Conservation (phyloP, 805 yeast species). For the Wickerhamiella domercqiae region DNA sequence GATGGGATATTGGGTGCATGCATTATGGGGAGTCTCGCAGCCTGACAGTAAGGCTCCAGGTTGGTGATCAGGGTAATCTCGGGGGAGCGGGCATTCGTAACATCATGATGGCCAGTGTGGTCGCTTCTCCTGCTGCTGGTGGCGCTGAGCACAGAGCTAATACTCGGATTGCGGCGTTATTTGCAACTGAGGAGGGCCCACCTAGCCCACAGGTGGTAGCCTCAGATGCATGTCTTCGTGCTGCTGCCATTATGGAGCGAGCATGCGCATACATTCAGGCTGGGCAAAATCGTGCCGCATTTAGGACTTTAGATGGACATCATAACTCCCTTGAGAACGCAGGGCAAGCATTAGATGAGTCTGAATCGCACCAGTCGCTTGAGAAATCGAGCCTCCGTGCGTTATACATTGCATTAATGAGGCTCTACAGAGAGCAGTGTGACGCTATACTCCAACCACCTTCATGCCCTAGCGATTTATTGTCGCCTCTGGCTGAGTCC, state of each 20-base stretch:
- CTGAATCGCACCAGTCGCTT: too few species aligned
- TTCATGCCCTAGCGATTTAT: background rate
- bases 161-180: background rate
- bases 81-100: background rate
- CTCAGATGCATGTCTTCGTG: background rate
- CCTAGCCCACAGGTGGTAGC: slow-evolving; percentile 1
- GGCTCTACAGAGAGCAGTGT: background rate
- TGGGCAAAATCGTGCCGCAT: background rate
- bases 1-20: slow-evolving; percentile 1
- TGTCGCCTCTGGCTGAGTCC: background rate
- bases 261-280: background rate
- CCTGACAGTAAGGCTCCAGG: background rate
- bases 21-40: background rate
- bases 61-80: background rate
- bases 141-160: background rate
- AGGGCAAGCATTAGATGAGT: background rate
- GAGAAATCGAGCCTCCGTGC: background rate
- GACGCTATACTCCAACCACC: background rate
- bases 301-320: background rate
- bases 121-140: background rate
- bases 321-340: background rate
- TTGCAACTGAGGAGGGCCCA: background rate
- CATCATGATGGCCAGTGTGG: background rate
- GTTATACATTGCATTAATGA: background rate
- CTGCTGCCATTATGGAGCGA: background rate